phyloP scores from a whole-genome alignment of 768 basidiomycete species.

The Leccinum incarnatum region DNA sequence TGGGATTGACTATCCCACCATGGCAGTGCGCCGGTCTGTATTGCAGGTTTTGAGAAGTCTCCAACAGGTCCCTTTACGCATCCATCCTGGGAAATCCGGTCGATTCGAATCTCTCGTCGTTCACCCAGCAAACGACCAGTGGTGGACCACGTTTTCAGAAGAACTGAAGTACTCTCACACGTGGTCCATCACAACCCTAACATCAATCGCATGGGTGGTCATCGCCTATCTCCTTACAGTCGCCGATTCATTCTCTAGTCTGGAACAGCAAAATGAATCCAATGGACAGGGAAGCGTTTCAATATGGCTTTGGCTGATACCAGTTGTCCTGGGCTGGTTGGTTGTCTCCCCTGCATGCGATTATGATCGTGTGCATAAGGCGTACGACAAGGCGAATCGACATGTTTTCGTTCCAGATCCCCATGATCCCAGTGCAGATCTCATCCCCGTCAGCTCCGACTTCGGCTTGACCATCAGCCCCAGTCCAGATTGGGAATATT shows the following conservation, averaged over 20 bases:
- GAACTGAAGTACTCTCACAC: constrained; percentile 38
- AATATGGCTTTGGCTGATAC: constrained; percentile 44
- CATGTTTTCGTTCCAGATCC: neutral
- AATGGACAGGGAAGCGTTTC: constrained; percentile 40
- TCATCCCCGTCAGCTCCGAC: neutral
- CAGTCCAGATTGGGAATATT: neutral
- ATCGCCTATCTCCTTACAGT: constrained; percentile 36
- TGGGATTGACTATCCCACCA: constrained; percentile 27
- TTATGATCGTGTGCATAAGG: constrained; percentile 25
- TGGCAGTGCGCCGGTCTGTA: constrained; percentile 16
- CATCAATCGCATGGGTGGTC: constrained; percentile 43
- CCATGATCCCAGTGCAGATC: neutral
- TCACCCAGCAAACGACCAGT: constrained; percentile 40
- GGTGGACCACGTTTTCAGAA: constrained; percentile 37
- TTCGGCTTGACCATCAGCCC: constrained; percentile 19
- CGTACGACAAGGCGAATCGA: constrained; percentile 15
- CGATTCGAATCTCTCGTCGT: constrained; percentile 42
- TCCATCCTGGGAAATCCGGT: constrained; percentile 24
- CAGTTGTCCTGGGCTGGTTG: constrained; percentile 41
- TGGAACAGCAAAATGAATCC: constrained; percentile 22
- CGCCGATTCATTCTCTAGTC: constrained; percentile 12
- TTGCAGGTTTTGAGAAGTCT: constrained; percentile 37
- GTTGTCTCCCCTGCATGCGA: constrained; percentile 41
- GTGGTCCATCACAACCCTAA: constrained; percentile 39
- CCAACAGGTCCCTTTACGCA: constrained; percentile 40